Evolutionary conservation across 2,329 filamentous ascomycete species (phyloP).

Genomic region (Pseudocercospora cruenta): DNA sequence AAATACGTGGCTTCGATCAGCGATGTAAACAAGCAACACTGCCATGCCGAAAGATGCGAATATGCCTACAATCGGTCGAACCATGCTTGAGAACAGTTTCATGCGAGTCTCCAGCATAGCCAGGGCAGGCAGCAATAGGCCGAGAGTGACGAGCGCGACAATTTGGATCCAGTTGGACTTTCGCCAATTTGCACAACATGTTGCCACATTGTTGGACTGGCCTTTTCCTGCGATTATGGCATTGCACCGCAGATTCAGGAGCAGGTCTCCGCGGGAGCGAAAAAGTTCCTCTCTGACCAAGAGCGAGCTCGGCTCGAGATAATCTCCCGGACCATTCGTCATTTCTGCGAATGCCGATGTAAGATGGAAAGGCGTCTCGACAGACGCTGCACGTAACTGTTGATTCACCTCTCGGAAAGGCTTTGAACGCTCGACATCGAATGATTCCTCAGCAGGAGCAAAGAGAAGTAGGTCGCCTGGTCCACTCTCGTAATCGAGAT

Average conservation of each 20-base stretch:
- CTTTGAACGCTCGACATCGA: conserved; percentile 40
- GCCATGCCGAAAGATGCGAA: conserved; percentile 14
- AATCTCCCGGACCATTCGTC: conserved; percentile 46
- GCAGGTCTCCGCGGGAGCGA: conserved; percentile 54
- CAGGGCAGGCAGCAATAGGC: conserved; percentile 35
- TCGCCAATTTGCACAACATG: conserved; percentile 57
- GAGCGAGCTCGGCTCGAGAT: conserved; percentile 43
- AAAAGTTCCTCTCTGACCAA: conserved; percentile 54
- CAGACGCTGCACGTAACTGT: conserved; percentile 51
- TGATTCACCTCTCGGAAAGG: conserved; percentile 55
- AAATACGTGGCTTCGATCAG: conserved; percentile 60
- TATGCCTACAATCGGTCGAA: conserved; percentile 10
- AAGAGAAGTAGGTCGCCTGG: conserved; percentile 44
- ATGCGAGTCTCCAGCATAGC: conserved; percentile 8
- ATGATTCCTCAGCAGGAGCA: conserved; percentile 52
- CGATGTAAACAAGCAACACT: conserved; percentile 47
- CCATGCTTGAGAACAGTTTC: conserved; percentile 6
- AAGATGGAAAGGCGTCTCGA: conserved; percentile 44
- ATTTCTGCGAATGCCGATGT: conserved; percentile 57
- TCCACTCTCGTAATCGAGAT: conserved; percentile 13
- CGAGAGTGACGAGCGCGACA: conserved; percentile 37
- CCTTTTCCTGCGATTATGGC: conserved; percentile 42
- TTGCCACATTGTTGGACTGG: conserved; percentile 52
- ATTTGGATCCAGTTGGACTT: conserved; percentile 43
- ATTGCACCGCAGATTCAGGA: conserved; percentile 61